Evolutionary conservation across 176 grass and related monocot species (phyloP).

Genomic region (Lolium perenne): DNA sequence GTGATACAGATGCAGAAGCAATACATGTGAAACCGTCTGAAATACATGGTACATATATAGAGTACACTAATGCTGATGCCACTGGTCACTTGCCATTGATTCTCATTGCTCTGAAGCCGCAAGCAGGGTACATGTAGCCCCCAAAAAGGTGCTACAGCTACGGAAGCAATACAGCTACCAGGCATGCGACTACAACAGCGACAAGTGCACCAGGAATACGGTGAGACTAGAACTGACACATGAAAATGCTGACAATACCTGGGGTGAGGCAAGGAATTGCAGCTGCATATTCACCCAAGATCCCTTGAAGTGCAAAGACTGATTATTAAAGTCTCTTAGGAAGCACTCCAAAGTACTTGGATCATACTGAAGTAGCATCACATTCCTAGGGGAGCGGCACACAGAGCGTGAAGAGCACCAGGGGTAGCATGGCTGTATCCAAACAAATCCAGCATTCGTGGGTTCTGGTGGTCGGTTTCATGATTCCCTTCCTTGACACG

Average conservation of each 20-base stretch:
- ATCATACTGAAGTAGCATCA: slow-evolving; percentile 48
- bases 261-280: neutral
- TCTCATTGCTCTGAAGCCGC: slow-evolving; percentile 22
- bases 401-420: slow-evolving; percentile 65
- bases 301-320: slow-evolving; percentile 3
- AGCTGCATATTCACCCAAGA: slow-evolving; percentile 18
- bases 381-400: slow-evolving; percentile 59
- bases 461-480: slow-evolving; percentile 54
- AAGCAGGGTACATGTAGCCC: neutral
- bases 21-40: neutral
- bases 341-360: slow-evolving; percentile 24
- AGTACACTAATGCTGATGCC: slow-evolving; percentile 11
- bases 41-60: slow-evolving; percentile 33
- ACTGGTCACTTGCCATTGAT: neutral
- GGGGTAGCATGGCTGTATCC: slow-evolving; percentile 53
- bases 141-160: slow-evolving; percentile 10
- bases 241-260: neutral
- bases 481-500: slow-evolving; percentile 51
- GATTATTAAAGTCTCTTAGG: slow-evolving; percentile 19
- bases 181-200: neutral
- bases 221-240: neutral
- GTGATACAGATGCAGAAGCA: slow-evolving; percentile 16
- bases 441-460: slow-evolving; percentile 63
- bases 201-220: slow-evolving; percentile 11
- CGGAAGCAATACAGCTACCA: neutral